phyloP scores from a whole-genome alignment of 2,329 filamentous ascomycete species.

The Dothistroma pini region DNA sequence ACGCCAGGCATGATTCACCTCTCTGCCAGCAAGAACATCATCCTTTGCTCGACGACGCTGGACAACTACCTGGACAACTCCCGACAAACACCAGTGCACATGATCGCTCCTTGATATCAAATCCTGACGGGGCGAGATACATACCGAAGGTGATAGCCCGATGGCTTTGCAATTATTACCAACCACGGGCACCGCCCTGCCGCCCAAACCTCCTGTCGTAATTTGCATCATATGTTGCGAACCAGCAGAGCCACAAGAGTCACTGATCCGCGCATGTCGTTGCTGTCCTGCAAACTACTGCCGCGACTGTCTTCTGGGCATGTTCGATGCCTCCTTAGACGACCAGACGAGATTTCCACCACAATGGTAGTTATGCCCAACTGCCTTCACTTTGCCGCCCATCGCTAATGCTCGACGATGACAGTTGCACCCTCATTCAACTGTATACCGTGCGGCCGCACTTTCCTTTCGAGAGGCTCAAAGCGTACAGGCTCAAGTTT shows the following conservation, averaged over 20 bases:
- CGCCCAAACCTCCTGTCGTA: not conserved
- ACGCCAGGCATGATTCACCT: not conserved
- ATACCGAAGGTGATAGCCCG: no score
- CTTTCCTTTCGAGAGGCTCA: slow-evolving; percentile 37
- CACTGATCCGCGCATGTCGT: slow-evolving; percentile 33
- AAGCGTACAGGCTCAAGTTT: slow-evolving; percentile 42
- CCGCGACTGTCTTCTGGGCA: slow-evolving; percentile 36
- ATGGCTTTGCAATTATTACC: not conserved
- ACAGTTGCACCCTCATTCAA: slow-evolving; percentile 40
- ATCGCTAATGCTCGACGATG: not conserved
- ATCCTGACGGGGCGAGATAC: no score
- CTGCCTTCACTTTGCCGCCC: not conserved
- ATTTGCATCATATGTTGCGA: slow-evolving; percentile 31
- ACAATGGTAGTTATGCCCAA: slow-evolving; percentile 33
- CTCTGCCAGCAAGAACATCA: no score
- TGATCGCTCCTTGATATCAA: no score
- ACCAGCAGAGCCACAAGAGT: slow-evolving; percentile 3
- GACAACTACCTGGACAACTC: no score
- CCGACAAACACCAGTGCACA: no score
- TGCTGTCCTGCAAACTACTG: slow-evolving; percentile 35
- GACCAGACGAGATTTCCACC: slow-evolving; percentile 43
- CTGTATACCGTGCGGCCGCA: slow-evolving; percentile 38
- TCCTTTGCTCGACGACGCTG: no score
- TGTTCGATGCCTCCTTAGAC: slow-evolving; percentile 41
- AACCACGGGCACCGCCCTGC: not conserved